These are phyloP conservation scores for Lantana camara DNA, from an alignment of 257 asterid species.

Conservation along the genomic window DNA sequence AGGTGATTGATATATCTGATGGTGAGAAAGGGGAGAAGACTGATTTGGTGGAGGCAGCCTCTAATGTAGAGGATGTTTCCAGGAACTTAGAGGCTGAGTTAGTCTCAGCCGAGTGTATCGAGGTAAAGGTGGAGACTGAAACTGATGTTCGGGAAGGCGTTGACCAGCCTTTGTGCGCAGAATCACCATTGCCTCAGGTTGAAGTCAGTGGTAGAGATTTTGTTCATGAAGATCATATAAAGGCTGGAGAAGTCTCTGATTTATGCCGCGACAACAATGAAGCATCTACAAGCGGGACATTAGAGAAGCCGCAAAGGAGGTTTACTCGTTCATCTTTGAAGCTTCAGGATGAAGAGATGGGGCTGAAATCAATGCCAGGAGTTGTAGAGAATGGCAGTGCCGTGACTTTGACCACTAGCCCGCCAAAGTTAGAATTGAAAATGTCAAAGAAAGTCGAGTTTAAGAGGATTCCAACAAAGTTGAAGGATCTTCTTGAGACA, in stretches of 20 bases:
- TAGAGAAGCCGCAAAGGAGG: slow-evolving; percentile 50
- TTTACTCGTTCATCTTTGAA: slow-evolving; percentile 60
- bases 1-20: slow-evolving; percentile 23
- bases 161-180: slow-evolving; percentile 27
- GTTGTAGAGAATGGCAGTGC: slow-evolving; percentile 24
- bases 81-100: slow-evolving; percentile 33
- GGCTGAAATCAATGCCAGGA: slow-evolving; percentile 33
- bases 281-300: slow-evolving; percentile 27
- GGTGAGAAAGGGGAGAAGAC: slow-evolving; percentile 28
- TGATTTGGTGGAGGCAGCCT: slow-evolving; percentile 33
- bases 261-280: slow-evolving; percentile 36
- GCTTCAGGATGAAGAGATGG: slow-evolving; percentile 36
- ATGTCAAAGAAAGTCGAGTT: slow-evolving; percentile 67
- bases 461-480: slow-evolving; percentile 53
- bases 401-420: slow-evolving; percentile 33
- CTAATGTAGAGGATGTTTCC: slow-evolving; percentile 24
- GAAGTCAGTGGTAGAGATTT: slow-evolving; percentile 26
- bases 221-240: slow-evolving; percentile 22
- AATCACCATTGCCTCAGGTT: slow-evolving; percentile 29
- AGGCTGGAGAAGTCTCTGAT: slow-evolving; percentile 17
- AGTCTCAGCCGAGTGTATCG: slow-evolving; percentile 22
- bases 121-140: slow-evolving; percentile 29
- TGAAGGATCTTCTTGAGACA: slow-evolving; percentile 81
- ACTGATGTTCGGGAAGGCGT: slow-evolving; percentile 26
- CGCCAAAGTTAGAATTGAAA: slow-evolving; percentile 60